A percentile compares a stretch with the other conserved stretches of the same genome.
These are phyloP conservation scores for Moringa oleifera DNA, from an alignment of 345 rosid species.

Conservation along the genomic window DNA sequence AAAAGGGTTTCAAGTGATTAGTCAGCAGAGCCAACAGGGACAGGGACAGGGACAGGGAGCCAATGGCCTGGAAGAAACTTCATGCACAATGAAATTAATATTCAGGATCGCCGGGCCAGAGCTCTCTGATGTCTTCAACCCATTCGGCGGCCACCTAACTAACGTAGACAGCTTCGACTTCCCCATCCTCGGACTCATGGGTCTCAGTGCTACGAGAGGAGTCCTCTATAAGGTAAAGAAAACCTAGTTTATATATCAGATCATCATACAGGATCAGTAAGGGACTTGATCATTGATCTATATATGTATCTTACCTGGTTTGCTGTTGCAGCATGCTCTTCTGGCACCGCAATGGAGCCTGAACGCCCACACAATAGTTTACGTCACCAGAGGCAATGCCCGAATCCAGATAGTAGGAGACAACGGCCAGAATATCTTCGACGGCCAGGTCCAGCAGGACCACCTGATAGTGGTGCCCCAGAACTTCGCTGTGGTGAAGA, in stretches of 20 bases:
- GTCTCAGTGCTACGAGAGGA: constrained; percentile 58
- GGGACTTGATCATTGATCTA: too few species aligned
- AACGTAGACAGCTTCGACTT: constrained; percentile 52
- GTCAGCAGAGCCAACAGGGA: constrained; percentile 33
- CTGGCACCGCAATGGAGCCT: constrained; percentile 58
- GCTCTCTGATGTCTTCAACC: constrained; percentile 52
- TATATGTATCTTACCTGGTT: neutral
- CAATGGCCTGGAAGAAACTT: constrained; percentile 74
- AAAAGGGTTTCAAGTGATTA: constrained; percentile 37
- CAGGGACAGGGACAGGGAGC: constrained; percentile 11
- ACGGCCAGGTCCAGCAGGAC: constrained; percentile 45
- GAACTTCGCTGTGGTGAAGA: constrained; percentile 46
- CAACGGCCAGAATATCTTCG: constrained; percentile 53
- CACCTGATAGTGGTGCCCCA: constrained; percentile 64
- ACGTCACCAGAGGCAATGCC: constrained; percentile 46
- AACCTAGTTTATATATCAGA: too few species aligned
- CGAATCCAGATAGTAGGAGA: constrained; percentile 56
- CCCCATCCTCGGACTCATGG: constrained; percentile 47
- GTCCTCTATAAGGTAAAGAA: constrained; percentile 19
- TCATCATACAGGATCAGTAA: too few species aligned
- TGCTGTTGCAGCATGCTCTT: constrained; percentile 40
- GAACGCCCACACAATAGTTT: constrained; percentile 67
- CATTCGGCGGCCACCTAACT: constrained; percentile 44
- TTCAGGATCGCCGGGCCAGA: constrained; percentile 61
- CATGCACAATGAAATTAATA: constrained; percentile 52